Evolutionary conservation across 495 filamentous ascomycete species (phyloP).

Genomic region (Penicillium canariense): DNA sequence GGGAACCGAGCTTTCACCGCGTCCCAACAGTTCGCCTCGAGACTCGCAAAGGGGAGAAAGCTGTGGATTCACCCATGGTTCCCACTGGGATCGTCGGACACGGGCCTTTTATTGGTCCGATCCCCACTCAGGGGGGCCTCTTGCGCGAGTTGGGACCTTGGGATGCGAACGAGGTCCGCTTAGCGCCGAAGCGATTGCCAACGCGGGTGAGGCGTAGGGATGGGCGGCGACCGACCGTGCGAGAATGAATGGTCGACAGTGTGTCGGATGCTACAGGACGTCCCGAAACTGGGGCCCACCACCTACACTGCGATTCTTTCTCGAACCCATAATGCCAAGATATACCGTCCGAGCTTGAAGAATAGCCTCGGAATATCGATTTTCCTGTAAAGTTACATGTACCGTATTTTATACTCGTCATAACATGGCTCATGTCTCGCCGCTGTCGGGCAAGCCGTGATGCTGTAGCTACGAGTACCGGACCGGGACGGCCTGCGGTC

Average conservation of each 20-base stretch:
- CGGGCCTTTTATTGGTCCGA: constrained; percentile 16
- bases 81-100: constrained; percentile 17
- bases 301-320: too few relatives aligned
- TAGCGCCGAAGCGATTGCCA: neutral
- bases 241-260: neutral
- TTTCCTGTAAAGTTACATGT: too few relatives aligned
- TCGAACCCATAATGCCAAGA: too few relatives aligned
- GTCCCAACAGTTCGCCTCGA: neutral
- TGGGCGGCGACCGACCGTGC: constrained; percentile 1
- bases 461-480: too few relatives aligned
- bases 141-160: neutral
- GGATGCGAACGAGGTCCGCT: neutral
- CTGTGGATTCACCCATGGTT: constrained; percentile 10
- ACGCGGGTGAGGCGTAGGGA: constrained; percentile 1
- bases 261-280: neutral
- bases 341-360: too few relatives aligned
- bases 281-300: too few relatives aligned
- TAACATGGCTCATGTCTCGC: too few relatives aligned
- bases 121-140: constrained; percentile 16
- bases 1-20: neutral
- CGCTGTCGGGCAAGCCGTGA: too few relatives aligned
- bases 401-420: too few relatives aligned
- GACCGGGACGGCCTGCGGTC: too few relatives aligned
- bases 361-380: too few relatives aligned
- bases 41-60: neutral